Evolutionary conservation across 2,329 filamentous ascomycete species (phyloP), one percentile per base, ranked within the genome.

Genomic region (Cladobotryum mycophilum): DNA sequence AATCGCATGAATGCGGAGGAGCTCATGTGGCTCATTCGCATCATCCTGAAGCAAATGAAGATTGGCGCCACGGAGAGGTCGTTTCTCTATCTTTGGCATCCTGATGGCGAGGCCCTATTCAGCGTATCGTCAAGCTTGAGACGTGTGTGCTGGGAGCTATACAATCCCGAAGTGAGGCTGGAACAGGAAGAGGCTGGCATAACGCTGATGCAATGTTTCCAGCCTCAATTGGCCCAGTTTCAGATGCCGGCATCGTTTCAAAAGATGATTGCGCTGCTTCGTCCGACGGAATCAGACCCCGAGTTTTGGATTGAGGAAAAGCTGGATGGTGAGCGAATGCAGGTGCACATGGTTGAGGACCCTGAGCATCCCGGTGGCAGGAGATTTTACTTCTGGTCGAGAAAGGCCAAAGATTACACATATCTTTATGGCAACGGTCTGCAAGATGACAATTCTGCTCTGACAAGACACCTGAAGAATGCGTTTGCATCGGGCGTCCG

Each of bases 291-390:
- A 20, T 83, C 88, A 0, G 84, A 95, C 47, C 74, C 78, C 0
- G 82, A 86, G 8, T 99, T 95, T 63, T 97, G 91, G 90, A 93
- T 97, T 44, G 93, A 99, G 67, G 93, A 99, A 70, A 99, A 99
- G 68, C 75, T 99, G 8, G 93, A 99, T 59, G 93, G 93, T 1
- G 93, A 99, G 69, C 82, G 93, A 22, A 96, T 99, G 85, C 93
- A 99, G 67, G 78, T 99, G 64, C 93, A 99, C 67, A 91, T 97
- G 86, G 69, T 81, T 12, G 76, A 86, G 51, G 89, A 96, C 57
- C 72, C 82, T 3, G 69, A 67, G 1, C 71, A 82, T 1, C 78
- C 81, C 0, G 89, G 90, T 1, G 88, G 89, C 0, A 82, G 76
- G 50, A 76, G 74, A 17, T 96, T 97, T 65, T 76, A 76, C 33